Base-by-base conservation (phyloP, 2,329 filamentous ascomycete genomes). In the Penicillium janthinellum region DNA sequence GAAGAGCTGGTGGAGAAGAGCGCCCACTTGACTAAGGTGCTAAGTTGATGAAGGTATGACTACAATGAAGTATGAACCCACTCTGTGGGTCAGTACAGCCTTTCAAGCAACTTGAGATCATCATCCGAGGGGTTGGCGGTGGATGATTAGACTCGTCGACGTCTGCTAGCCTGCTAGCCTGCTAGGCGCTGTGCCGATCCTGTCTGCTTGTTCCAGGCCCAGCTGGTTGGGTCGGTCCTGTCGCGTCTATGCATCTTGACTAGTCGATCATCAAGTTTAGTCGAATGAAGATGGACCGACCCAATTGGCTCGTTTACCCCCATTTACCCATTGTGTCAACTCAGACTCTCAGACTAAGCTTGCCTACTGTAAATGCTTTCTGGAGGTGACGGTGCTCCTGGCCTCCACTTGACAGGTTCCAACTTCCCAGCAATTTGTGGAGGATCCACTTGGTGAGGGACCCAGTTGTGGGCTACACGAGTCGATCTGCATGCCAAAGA, bases 381-480 rank as follows among this genome's bases (percentile, higher is more conserved):
- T 5, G 25, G 25, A 28, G 25, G 25, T 28, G 25, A 28, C 3
- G 25, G 31, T 10, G 31, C 3, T 31, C 31, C 2, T n/a, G 2
- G 3, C 15, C 31, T 20, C 25, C 20, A 2, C 17, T 51, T 25
- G 14, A 8, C 35, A 14, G 15, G 20, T 25, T 38, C 31, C 31
- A 39, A 15, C 7, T 20, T 42, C 39, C 31, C 28, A 28, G 25
- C 25, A 20, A 14, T 37, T 50, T 37, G 8, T 3, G 2, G 12
- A 31, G 8, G 45, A 48, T 60, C 54, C 58, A 60, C 54, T 44
- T 38, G 44, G 45, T 12, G 37, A 11, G 14, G 15, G 44, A 28
- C 52, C 48, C 39, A 31, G 8, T 45, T 57, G 3, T 47, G 37
- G 42, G 17, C 54, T 56, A 62, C 62, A 62, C 62, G 59, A 64